Percentiles rank a stretch among this genome's conserved stretches.
phyloP scores from a whole-genome alignment of 2,329 filamentous ascomycete genomes.

The Leptodontidium sp. region DNA sequence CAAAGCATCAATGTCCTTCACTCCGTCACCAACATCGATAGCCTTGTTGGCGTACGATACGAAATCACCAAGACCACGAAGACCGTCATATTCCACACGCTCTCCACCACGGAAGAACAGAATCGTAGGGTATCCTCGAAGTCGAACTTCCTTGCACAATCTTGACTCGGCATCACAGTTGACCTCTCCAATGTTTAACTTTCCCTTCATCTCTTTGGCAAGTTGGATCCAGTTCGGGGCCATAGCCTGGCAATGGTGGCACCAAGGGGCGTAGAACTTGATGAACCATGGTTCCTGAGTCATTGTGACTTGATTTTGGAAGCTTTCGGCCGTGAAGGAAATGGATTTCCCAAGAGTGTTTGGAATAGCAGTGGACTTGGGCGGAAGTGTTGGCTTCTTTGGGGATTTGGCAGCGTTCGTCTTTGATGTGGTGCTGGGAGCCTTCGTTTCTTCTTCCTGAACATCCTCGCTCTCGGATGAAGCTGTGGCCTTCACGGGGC shows the following conservation, averaged over 20 bases:
- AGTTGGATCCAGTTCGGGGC: conserved; percentile 90
- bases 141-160: conserved; percentile 89
- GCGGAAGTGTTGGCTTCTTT: conserved; percentile 55
- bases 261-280: conserved; percentile 99
- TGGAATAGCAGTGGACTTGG: conserved; percentile 64
- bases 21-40: conserved; percentile 76
- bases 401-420: conserved; percentile 48
- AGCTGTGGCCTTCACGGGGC: conserved; percentile 35
- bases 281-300: conserved; percentile 96
- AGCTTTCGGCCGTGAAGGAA: conserved; percentile 81
- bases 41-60: conserved; percentile 88
- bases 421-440: conserved; percentile 31
- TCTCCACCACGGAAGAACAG: conserved; percentile 93
- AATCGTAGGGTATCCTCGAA: conserved; percentile 86
- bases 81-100: conserved; percentile 89
- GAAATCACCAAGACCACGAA: conserved; percentile 91
- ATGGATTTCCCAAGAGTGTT: conserved; percentile 82
- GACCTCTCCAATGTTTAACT: conserved; percentile 92
- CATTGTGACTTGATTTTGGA: conserved; percentile 84
- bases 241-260: conserved; percentile 92
- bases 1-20: conserved; percentile 81
- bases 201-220: conserved; percentile 88
- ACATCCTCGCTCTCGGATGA: conserved; percentile 39
- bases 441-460: conserved; percentile 30
- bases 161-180: conserved; percentile 88